Percentiles rank a stretch among this genome's conserved stretches.
Conservation (phyloP, 208 protist species). For the Willaertia magna region DNA sequence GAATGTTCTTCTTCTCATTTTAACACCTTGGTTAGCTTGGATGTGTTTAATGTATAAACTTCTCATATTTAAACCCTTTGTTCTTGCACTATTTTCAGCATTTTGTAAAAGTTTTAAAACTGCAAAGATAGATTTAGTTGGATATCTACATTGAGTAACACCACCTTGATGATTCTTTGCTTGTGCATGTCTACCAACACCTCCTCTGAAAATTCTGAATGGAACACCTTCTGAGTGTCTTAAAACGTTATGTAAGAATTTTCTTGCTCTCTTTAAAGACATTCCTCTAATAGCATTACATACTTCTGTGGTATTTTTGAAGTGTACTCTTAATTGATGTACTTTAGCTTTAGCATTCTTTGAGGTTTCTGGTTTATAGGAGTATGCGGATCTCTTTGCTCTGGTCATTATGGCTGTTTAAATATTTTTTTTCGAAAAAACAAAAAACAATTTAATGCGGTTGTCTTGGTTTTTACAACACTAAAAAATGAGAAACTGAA, state of each 20-base stretch:
- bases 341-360: slow-evolving; percentile 25
- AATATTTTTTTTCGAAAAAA: no score
- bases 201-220: slow-evolving; percentile 78
- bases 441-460: no score
- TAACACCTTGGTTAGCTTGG: slow-evolving; percentile 68
- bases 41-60: slow-evolving; percentile 75
- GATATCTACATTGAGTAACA: slow-evolving; percentile 77
- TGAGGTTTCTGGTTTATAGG: background rate
- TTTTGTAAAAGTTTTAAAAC: slow-evolving; percentile 80
- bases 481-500: no score
- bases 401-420: no score
- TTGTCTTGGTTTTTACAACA: no score
- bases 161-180: slow-evolving; percentile 69
- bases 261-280: slow-evolving; percentile 69
- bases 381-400: background rate
- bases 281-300: slow-evolving; percentile 77
- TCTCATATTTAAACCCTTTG: slow-evolving; percentile 71
- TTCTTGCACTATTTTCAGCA: slow-evolving; percentile 61
- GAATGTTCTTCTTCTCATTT: slow-evolving; percentile 78
- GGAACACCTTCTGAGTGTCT: slow-evolving; percentile 81
- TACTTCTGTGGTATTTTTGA: slow-evolving; percentile 85
- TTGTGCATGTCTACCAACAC: slow-evolving; percentile 72
- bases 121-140: slow-evolving; percentile 74
- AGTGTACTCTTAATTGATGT: slow-evolving; percentile 75
- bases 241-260: slow-evolving; percentile 78